phyloP scores from a whole-genome alignment of 306 rosid genomes.

The cucumber (Cucumis sativus) region Cucumber_9930_V3 NC_026659.2:28981501-28982000 shows the following conservation, averaged over 20 bases:
- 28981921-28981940: not conserved
- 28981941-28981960: too few species aligned
- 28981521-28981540: not conserved
- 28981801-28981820: not conserved
- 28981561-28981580: not conserved
- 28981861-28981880: too few species aligned
- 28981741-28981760: not conserved
- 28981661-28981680: not conserved
- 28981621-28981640: not conserved
- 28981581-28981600: not conserved
- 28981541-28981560: not conserved
- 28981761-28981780: not conserved
- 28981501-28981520: not conserved
- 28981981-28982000: too few species aligned
- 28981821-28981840: not conserved
- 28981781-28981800: too few species aligned
- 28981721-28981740: not conserved
- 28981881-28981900: not conserved
- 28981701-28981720: not conserved
- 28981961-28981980: too few species aligned
- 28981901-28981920: not conserved
- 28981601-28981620: not conserved
- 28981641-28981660: not conserved
- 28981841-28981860: too few species aligned
- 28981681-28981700: not conserved